phyloP scores from a whole-genome alignment of 805 yeast species.

The Komagataella phaffii region DNA sequence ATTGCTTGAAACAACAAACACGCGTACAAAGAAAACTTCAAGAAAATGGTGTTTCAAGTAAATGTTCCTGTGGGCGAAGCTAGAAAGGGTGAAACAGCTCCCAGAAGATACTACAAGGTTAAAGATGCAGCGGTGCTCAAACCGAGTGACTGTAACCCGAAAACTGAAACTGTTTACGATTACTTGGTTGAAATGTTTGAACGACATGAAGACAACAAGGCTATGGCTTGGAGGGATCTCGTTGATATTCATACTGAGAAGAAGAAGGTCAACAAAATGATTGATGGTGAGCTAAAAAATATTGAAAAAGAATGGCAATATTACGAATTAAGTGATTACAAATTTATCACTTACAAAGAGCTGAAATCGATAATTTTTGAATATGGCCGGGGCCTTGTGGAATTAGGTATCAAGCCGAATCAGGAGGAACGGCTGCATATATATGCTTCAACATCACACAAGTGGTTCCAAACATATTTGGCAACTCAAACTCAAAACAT shows the following conservation, averaged over 20 bases:
- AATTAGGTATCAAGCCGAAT: constrained; percentile 56
- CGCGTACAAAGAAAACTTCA: background rate
- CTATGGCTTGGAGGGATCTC: constrained; percentile 72
- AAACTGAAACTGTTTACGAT: constrained; percentile 60
- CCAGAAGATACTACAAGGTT: constrained; percentile 50
- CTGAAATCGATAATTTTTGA: constrained; percentile 32
- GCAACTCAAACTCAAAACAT: constrained; percentile 70
- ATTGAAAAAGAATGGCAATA: constrained; percentile 82
- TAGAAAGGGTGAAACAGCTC: constrained; percentile 68
- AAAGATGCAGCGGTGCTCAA: constrained; percentile 32
- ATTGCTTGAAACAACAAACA: background rate
- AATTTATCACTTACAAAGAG: constrained; percentile 49
- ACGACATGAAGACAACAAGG: constrained; percentile 36
- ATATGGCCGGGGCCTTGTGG: constrained; percentile 64
- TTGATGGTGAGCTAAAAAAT: constrained; percentile 62
- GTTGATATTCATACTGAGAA: constrained; percentile 63
- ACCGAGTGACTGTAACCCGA: constrained; percentile 41
- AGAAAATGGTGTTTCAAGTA: constrained; percentile 17
- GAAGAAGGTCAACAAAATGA: constrained; percentile 56
- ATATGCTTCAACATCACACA: constrained; percentile 77
- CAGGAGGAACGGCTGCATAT: constrained; percentile 59
- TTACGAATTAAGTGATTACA: constrained; percentile 67
- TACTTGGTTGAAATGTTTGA: constrained; percentile 47
- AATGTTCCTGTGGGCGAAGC: constrained; percentile 61
- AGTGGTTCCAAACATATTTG: constrained; percentile 82